phyloP scores from a whole-genome alignment of 2,329 filamentous ascomycete genomes.

The Colletotrichum sp. region DNA sequence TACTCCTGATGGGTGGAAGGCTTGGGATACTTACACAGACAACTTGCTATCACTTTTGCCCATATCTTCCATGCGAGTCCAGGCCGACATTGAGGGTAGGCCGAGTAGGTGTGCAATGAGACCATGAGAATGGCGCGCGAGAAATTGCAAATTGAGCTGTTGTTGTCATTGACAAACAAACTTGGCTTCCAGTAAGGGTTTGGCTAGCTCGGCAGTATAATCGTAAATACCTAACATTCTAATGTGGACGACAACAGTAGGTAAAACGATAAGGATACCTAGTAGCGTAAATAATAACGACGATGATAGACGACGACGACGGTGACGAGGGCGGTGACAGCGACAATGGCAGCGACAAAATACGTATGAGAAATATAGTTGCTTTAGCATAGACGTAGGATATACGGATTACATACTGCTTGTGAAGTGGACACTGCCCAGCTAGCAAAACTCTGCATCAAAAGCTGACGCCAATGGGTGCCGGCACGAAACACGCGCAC shows the following conservation, averaged over 20 bases:
- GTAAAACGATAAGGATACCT: too few species aligned
- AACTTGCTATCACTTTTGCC: background rate
- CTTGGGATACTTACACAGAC: too few species aligned
- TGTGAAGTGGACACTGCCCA: rapidly evolving
- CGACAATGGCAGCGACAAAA: too few species aligned
- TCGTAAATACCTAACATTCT: too few species aligned
- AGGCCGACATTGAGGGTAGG: background rate
- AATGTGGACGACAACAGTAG: too few species aligned
- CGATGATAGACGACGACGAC: too few species aligned
- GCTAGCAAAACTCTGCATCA: too few species aligned
- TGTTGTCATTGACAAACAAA: background rate
- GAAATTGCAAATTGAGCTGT: background rate
- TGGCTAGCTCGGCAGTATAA: rapidly evolving
- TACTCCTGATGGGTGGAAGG: too few species aligned
- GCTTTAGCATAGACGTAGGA: too few species aligned
- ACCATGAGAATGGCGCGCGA: background rate
- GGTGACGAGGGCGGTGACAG: too few species aligned
- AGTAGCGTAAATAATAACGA: too few species aligned
- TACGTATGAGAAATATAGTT: too few species aligned
- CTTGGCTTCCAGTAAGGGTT: background rate
- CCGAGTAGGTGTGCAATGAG: background rate
- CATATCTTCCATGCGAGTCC: background rate
- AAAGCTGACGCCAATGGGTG: rapidly evolving
- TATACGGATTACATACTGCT: rapidly evolving
- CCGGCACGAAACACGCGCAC: background rate